These are phyloP conservation scores for Cystobasidium onofrii DNA, from an alignment of 768 basidiomycete genomes.

Conservation along the genomic window DNA sequence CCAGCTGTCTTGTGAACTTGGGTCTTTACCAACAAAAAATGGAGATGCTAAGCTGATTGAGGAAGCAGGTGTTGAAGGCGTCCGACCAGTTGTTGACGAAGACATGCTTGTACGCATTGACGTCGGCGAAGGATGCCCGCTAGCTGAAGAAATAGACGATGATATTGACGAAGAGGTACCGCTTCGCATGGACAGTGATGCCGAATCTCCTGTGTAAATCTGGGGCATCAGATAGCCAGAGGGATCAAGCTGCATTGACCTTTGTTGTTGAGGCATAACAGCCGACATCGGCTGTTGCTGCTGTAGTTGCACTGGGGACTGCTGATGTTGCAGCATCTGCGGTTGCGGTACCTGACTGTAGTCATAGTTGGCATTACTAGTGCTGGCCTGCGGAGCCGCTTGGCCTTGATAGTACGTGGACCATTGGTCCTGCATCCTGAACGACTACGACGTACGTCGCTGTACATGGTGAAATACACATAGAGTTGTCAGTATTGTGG, in stretches of 20 bases:
- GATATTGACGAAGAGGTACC: background rate
- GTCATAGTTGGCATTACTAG: background rate
- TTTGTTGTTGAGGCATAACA: background rate
- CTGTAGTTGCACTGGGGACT: background rate
- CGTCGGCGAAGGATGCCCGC: slow-evolving; percentile 4
- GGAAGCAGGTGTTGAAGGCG: background rate
- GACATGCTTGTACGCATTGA: slow-evolving; percentile 16
- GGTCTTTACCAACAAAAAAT: background rate
- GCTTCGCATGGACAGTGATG: background rate
- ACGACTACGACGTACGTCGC: background rate
- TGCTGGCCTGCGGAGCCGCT: background rate
- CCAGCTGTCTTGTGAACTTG: background rate
- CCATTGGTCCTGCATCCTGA: background rate
- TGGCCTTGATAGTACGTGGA: background rate
- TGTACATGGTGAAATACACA: background rate
- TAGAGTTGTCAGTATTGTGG: background rate
- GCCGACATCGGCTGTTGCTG: background rate
- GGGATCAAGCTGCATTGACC: background rate
- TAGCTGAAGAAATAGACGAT: background rate
- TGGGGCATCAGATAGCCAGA: background rate
- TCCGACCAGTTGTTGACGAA: background rate
- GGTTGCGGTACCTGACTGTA: background rate
- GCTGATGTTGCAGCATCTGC: background rate
- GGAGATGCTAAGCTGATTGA: background rate
- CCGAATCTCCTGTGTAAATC: background rate